A percentile compares a stretch with the other conserved stretches of the same genome.
These are phyloP conservation scores for Sclerotinia nivalis DNA, from an alignment of 2,329 filamentous ascomycete species.

Conservation along the genomic window DNA sequence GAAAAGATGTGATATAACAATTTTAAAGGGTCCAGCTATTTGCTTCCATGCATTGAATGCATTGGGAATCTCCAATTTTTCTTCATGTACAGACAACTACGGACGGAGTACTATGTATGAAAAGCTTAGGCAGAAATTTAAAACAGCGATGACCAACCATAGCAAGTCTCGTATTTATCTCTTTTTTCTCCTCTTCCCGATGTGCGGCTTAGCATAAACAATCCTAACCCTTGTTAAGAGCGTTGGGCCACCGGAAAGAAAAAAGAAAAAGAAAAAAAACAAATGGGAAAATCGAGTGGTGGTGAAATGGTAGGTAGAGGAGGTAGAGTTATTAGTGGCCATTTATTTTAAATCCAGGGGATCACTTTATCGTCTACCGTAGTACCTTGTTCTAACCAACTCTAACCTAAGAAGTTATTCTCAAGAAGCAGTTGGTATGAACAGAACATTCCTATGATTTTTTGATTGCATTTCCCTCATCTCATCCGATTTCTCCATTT, in stretches of 20 bases:
- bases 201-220: background rate
- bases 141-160: constrained; percentile 9
- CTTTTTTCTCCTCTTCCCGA: constrained; percentile 4
- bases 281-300: background rate
- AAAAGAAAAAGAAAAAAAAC: background rate
- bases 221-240: background rate
- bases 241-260: background rate
- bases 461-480: constrained; percentile 6
- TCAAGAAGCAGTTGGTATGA: constrained; percentile 19
- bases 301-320: too few species aligned
- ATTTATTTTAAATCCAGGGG: background rate
- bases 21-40: background rate
- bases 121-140: background rate
- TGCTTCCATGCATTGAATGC: background rate
- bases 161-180: constrained; percentile 7
- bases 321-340: background rate
- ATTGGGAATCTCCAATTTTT: constrained; percentile 2
- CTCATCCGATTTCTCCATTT: constrained; percentile 7
- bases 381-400: background rate
- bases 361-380: constrained; percentile 8
- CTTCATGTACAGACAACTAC: background rate
- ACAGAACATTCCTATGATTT: constrained; percentile 21
- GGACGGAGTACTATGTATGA: background rate
- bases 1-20: background rate
- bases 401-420: background rate